Base-by-base conservation (phyloP, 805 yeast species). In the Tetrapisispora fleetii region DNA sequence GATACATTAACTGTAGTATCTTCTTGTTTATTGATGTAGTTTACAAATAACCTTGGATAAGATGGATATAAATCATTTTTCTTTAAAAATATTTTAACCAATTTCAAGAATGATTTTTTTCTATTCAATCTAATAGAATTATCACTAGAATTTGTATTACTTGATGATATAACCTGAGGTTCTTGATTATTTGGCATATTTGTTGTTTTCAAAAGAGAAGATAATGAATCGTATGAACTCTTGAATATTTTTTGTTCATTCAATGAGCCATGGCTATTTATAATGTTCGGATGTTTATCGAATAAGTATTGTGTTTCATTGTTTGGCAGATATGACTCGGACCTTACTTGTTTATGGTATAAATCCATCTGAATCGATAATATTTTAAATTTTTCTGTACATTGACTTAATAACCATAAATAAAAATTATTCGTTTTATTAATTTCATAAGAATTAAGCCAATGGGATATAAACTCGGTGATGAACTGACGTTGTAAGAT, bases 361-460 rank as follows among this genome's bases (percentile, higher is more conserved):
- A 54, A 30, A 37, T 50, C 47, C 45, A 64, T 45, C 45, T 64
- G 68, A 18, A 54, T 47, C 40, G 58, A 51, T 43, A 64, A 46
- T 2, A 52, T 52, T 14, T 48, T 40, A 41, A 50, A 63, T 45
- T 60, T 61, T 32, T 54, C 52, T 33, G 49, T 53, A 32, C 58
- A 59, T 42, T 62, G 59, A 22, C 58, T 55, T 33, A 63, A 45
- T 44, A 62, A 54, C 65, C 66, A 61, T 17, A 54, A 47, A 36
- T 65, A 66, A 48, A 66, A 66, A 22, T 56, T 63, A 44, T 66
- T 62, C 40, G 67, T 59, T 42, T 65, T 65, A 14, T 52, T 50
- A 18, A 64, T 47, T 52, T 66, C 62, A 19, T 54, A 58, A 3
- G 50, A 53, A n/a, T 63, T 56, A 13, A 65, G 37, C 70, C 70